Percentiles rank a stretch among this genome's conserved stretches.
Evolutionary conservation across 805 yeast species (phyloP).

Genomic region (Helenozyma baotianmanensis): DNA sequence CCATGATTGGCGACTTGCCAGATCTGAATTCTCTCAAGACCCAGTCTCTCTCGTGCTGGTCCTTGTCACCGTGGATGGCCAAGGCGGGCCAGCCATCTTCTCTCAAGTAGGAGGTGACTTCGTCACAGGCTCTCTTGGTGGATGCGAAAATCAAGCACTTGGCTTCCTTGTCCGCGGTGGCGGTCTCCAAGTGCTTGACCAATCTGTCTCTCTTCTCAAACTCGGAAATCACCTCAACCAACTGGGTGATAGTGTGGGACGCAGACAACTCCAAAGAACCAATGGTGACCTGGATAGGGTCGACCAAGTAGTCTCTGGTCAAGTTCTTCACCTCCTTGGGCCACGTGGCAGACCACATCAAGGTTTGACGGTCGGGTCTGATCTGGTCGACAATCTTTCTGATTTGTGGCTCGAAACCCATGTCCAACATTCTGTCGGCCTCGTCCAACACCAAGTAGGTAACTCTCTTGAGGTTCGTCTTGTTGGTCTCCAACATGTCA

Average conservation of each 20-base stretch:
- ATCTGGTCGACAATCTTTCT: slow-evolving; percentile 97
- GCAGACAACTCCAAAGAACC: slow-evolving; percentile 97
- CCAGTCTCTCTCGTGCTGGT: slow-evolving; percentile 98
- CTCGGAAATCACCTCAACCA: slow-evolving; percentile 85
- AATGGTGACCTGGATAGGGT: slow-evolving; percentile 93
- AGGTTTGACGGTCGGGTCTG: slow-evolving; percentile 98
- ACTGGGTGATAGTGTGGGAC: slow-evolving; percentile 91
- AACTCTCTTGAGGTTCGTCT: slow-evolving; percentile 92
- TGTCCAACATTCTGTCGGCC: slow-evolving; percentile 99
- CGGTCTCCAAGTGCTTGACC: slow-evolving; percentile 74
- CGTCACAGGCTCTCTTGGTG: slow-evolving; percentile 98
- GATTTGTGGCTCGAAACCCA: slow-evolving; percentile 99
- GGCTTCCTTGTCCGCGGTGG: slow-evolving; percentile 64
- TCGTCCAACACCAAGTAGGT: slow-evolving; percentile 96
- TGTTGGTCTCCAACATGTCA: slow-evolving; percentile 93
- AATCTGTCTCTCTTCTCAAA: slow-evolving; percentile 93
- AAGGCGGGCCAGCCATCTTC: slow-evolving; percentile 98
- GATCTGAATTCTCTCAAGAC: slow-evolving; percentile 87
- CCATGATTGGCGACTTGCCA: slow-evolving; percentile 95
- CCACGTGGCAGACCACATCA: slow-evolving; percentile 99
- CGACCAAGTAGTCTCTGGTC: slow-evolving; percentile 85
- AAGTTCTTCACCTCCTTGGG: slow-evolving; percentile 95
- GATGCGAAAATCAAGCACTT: slow-evolving; percentile 88
- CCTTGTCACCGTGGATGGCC: slow-evolving; percentile 98
- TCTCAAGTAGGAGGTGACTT: slow-evolving; percentile 84